Conservation (phyloP, 148 eudicot genomes). For the Vaccinium corymbosum region DNA sequence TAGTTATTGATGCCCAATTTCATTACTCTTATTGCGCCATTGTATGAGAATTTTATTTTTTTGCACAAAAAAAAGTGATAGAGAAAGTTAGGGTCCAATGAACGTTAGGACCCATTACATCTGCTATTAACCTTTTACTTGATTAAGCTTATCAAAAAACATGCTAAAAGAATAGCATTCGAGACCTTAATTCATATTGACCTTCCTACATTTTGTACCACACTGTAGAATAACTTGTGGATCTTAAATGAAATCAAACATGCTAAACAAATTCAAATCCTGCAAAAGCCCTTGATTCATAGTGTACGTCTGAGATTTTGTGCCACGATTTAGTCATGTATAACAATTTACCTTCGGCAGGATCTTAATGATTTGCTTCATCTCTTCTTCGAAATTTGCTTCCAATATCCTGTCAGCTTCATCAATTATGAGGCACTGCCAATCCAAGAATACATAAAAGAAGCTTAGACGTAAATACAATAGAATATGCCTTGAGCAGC, state of each 20-base stretch:
- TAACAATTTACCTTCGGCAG: conserved; percentile 64
- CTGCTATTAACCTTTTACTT: not conserved
- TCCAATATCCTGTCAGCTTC: conserved; percentile 97
- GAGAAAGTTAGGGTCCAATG: not conserved
- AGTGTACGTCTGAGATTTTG: not conserved
- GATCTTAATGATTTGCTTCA: conserved; percentile 79
- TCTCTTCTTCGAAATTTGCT: conserved; percentile 92
- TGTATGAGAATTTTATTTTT: not conserved
- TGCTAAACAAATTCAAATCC: not conserved
- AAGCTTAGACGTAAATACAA: not conserved
- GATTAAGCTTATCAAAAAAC: not conserved
- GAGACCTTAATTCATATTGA: not conserved
- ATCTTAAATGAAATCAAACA: conserved; percentile 10
- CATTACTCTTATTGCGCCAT: not conserved
- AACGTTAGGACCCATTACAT: not conserved
- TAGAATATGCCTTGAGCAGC: not conserved
- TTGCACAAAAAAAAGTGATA: not conserved
- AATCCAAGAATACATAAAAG: conserved; percentile 9
- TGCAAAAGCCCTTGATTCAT: not conserved
- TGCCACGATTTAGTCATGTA: not conserved
- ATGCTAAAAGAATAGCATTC: not conserved
- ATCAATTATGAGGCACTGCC: conserved; percentile 86
- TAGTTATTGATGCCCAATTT: not conserved
- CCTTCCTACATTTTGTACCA: not conserved
- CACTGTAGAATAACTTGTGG: not conserved